Evolutionary conservation across 352 stramenopile genomes (phyloP), one percentile per base, ranked within the genome.

Genomic region (Pythium plurisporium): DNA sequence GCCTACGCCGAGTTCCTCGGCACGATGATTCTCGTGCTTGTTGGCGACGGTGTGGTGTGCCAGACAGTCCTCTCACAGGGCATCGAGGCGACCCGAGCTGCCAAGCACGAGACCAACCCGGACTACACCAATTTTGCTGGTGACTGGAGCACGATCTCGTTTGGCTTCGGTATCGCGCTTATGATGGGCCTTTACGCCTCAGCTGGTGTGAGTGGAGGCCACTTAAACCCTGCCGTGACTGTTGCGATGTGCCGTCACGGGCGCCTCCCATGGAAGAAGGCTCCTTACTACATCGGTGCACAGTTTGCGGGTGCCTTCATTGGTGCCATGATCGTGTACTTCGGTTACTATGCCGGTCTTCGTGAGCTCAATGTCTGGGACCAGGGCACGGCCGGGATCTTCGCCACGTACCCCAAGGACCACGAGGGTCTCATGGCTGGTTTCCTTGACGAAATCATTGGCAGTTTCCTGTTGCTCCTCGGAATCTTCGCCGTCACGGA

Each of bases 181-280:
- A 85, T 87, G 72, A 76, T 87, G 63, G 79, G 76, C 1, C 62
- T 89, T 4, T 86, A 87, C 62, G 70, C 73, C 12, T 87, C 79
- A 15, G 79, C 73, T 9, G 80, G 77, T 36, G 75, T 90, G 23
- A 86, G 74, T 29, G 80, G 80, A 20, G 78, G 77, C 11, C 80
- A 90, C 62, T 55, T 90, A 23, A 90, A 90, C 49, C 80, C 80
- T 3, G 77, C 78, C 11, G 80, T 90, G 27, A 83, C 76, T 5
- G 68, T 86, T 25, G 74, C 76, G 2, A 89, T 89, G 79, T 79
- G 71, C 19, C 73, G 75, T 37, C 77, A 87, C 47, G 74, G 72
- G 17, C 68, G 73, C 20, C 66, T 86, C 19, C 67, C 78, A 31
- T 89, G 79, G 79, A 79, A 74, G 52, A 85, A 86, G 42, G 69